Conservation (phyloP, 192 early-diverging fungal species). For the Gorgonomyces haynaldii region DNA sequence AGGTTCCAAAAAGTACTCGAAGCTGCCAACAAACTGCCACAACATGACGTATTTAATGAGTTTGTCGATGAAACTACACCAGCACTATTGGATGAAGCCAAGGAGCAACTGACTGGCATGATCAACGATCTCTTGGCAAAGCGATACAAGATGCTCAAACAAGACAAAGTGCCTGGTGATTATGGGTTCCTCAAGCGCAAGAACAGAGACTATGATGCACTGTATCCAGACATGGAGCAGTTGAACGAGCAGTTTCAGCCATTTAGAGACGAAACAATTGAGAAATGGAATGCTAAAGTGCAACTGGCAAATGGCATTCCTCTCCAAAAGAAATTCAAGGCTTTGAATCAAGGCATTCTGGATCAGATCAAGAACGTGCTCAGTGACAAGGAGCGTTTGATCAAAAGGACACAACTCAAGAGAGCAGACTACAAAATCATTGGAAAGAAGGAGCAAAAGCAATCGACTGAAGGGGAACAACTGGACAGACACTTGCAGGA, state of each 20-base stretch:
- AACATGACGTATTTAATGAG: conserved; percentile 24
- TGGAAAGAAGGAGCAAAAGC: too few relatives aligned
- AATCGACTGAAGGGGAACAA: neutral
- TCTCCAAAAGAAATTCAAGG: conserved; percentile 86
- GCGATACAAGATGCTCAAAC: neutral
- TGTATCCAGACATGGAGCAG: conserved; percentile 10
- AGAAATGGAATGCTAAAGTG: conserved; percentile 90
- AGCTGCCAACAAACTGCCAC: conserved; percentile 70
- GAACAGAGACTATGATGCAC: conserved; percentile 8
- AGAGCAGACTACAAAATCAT: conserved; percentile 48
- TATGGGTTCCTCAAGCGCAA: conserved; percentile 2
- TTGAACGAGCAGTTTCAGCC: conserved; percentile 55
- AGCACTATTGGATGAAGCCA: conserved; percentile 2
- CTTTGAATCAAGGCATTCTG: conserved; percentile 75
- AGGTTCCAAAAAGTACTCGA: conserved; percentile 68
- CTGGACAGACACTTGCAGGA: conserved; percentile 39
- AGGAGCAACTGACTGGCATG: neutral
- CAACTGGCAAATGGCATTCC: conserved; percentile 51
- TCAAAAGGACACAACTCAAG: conserved; percentile 81
- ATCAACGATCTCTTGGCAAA: conserved; percentile 2
- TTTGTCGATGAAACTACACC: neutral
- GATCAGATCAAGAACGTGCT: conserved; percentile 63
- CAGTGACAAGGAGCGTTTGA: conserved; percentile 57
- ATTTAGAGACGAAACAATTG: conserved; percentile 75
- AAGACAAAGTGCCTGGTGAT: neutral